These are phyloP conservation scores for Plantago major DNA, from an alignment of 257 asterid genomes.

Conservation along the genomic window DNA sequence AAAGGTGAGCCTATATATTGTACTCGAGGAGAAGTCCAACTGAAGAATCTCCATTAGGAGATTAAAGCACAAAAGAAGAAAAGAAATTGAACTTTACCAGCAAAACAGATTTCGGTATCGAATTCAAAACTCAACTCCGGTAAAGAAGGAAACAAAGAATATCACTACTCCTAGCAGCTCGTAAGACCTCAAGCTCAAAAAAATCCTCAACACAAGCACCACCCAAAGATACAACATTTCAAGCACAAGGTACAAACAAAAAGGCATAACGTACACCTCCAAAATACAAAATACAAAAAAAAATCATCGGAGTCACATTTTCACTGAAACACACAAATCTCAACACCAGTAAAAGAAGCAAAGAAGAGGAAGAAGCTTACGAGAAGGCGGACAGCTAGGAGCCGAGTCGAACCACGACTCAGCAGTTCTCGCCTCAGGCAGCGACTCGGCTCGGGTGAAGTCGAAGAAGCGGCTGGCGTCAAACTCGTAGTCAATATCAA, in stretches of 20 bases:
- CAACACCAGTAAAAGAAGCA: neutral
- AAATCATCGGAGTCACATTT: neutral
- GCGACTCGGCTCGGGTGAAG: constrained; percentile 57
- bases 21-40: too few species aligned
- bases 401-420: constrained; percentile 87
- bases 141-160: neutral
- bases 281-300: neutral
- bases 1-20: too few species aligned
- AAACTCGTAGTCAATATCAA: constrained; percentile 91
- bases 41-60: too few species aligned
- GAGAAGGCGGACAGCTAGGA: constrained; percentile 84
- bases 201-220: neutral
- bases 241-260: constrained; percentile 10
- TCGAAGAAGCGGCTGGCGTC: constrained; percentile 84
- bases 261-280: constrained; percentile 18
- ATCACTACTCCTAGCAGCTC: too few species aligned
- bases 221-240: neutral
- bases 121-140: too few species aligned
- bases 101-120: too few species aligned
- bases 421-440: constrained; percentile 48
- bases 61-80: too few species aligned
- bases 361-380: constrained; percentile 30
- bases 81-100: too few species aligned
- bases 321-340: neutral
- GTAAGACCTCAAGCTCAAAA: too few species aligned